Evolutionary conservation across 768 basidiomycete genomes (phyloP), one percentile per base, ranked within the genome.

Genomic region (Amanita pallidorosea): DNA sequence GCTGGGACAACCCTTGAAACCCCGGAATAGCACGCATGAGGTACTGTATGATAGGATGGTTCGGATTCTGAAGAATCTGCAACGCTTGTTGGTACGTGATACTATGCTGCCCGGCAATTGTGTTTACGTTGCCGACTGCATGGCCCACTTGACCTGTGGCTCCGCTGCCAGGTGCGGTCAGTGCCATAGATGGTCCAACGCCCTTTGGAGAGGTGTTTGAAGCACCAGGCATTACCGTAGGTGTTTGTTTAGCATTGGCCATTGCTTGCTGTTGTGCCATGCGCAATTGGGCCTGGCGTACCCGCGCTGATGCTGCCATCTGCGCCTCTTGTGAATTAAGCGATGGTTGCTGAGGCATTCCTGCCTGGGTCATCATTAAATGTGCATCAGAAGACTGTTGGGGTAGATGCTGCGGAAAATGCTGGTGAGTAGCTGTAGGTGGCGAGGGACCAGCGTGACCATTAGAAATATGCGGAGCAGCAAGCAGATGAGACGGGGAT

Each of bases 1-100:
- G 74, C 2, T 70, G 37, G 8, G 81, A 72, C 51, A 84, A 62
- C 17, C 58, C 58, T 54, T 69, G 65, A 56, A 86, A 86, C 9
- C 71, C 71, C 5, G 81, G 83, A 1, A 80, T 60, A 20, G 65
- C 65, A 34, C 70, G 65, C 8, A 67, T 55, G 67, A 86, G 70
- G 56, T 80, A 77, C 52, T 75, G 71, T 63, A 81, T 63, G 50
- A 85, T 67, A 20, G 80, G 78, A 60, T 87, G 79, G 9, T 53
- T 61, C 4, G 78, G 81, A 13, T 63, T 71, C 52, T 78, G 77
- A 59, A 85, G 57, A n/a, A 80, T 61, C 40, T 70, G 63, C 48
- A 69, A 68, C 47, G 72, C 59, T 51, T 76, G 73, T 49, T 78
- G 73, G 33, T 57, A 35, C 36, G 47, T 41, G 3, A 53, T 47